Evolutionary conservation across 495 filamentous ascomycete genomes (phyloP).

Genomic region (Massariosphaeria phaeospora): DNA sequence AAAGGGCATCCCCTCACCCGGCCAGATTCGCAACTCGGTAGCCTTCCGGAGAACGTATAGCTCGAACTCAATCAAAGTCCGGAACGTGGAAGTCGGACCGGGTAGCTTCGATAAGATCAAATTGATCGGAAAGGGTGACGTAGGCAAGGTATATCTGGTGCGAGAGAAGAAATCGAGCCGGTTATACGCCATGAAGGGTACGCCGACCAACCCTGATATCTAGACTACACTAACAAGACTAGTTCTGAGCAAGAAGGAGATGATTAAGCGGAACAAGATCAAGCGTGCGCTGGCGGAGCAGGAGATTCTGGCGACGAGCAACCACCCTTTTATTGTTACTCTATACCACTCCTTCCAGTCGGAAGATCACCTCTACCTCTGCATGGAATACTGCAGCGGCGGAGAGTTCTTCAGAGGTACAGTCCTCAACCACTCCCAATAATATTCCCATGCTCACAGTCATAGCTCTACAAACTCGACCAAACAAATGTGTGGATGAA

Average conservation of each 20-base stretch:
- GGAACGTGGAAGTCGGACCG: conserved; percentile 93
- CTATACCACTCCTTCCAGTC: conserved; percentile 98
- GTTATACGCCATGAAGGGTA: conserved; percentile 98
- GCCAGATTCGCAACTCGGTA: conserved; percentile 54
- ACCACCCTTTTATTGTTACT: conserved; percentile 98
- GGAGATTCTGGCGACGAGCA: conserved; percentile 96
- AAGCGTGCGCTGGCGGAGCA: conserved; percentile 96
- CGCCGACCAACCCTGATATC: conserved; percentile 21
- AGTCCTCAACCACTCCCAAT: no score
- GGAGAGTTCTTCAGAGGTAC: conserved; percentile 91
- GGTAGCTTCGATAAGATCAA: conserved; percentile 99
- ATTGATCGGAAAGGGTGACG: conserved; percentile 95
- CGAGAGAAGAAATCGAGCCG: conserved; percentile 93
- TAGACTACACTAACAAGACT: conserved; percentile 43
- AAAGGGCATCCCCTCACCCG: conserved; percentile 47
- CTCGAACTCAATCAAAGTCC: conserved; percentile 97
- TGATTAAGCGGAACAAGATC: conserved; percentile 99
- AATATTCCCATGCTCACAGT: no score
- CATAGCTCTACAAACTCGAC: conserved; percentile 83
- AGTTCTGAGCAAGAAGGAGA: conserved; percentile 99
- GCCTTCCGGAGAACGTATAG: conserved; percentile 94
- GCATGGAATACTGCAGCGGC: conserved; percentile 99
- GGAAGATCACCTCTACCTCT: conserved; percentile 94
- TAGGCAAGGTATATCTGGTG: conserved; percentile 96
- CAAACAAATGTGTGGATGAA: conserved; percentile 93